phyloP scores from a whole-genome alignment of 176 grass and related monocot genomes.

The Ampelocalamus luodianensis region DNA sequence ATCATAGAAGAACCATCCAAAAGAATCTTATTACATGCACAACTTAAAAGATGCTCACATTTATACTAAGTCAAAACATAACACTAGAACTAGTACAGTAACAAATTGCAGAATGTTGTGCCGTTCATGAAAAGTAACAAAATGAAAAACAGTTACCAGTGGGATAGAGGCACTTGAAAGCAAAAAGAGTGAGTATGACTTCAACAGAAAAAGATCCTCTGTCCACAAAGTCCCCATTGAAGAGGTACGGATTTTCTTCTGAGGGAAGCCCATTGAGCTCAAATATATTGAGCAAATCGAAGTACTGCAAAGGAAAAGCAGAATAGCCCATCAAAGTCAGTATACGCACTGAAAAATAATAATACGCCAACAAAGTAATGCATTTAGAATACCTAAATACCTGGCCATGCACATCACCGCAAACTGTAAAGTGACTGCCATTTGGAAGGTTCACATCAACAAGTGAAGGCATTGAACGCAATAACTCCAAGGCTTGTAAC shows the following conservation, averaged over 20 bases:
- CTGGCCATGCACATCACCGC: constrained; percentile 98
- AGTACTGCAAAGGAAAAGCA: constrained; percentile 64
- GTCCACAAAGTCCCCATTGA: constrained; percentile 99
- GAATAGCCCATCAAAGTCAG: neutral
- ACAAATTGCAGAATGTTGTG: constrained; percentile 5
- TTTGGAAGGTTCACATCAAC: constrained; percentile 73
- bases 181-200: constrained; percentile 98
- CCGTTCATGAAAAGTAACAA: neutral
- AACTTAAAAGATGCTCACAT: neutral
- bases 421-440: constrained; percentile 70
- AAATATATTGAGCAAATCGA: constrained; percentile 93
- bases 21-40: neutral
- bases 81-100: neutral
- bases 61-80: neutral
- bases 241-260: constrained; percentile 93
- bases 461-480: constrained; percentile 73
- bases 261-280: constrained; percentile 96
- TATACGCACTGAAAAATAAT: neutral
- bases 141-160: constrained; percentile 52
- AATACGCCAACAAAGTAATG: neutral
- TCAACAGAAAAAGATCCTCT: constrained; percentile 99
- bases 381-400: constrained; percentile 46
- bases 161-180: constrained; percentile 90
- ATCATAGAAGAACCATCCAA: constrained; percentile 42
- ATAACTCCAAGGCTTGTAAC: constrained; percentile 62